Conservation (phyloP, 1,139 yeast genomes). For the Kodamaea suecica region DNA sequence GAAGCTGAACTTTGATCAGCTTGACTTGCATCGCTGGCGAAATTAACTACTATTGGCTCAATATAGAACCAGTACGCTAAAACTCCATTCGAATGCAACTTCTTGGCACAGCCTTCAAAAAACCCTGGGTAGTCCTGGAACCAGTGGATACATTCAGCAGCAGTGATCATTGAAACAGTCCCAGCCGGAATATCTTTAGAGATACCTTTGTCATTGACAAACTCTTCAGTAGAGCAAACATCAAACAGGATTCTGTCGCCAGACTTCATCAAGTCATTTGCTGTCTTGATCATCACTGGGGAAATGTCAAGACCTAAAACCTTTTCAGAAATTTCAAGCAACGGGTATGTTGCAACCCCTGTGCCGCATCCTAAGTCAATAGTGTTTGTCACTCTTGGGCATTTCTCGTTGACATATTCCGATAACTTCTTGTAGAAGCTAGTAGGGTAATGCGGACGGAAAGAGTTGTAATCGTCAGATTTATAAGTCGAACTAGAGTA, state of each 20-base stretch:
- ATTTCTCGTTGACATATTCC: slow-evolving; percentile 19
- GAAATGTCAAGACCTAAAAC: slow-evolving; percentile 38
- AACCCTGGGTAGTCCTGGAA: slow-evolving; percentile 35
- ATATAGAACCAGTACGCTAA: slow-evolving; percentile 45
- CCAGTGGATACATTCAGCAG: slow-evolving; percentile 50
- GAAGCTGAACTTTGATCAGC: slow-evolving; percentile 19
- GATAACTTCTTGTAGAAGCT: slow-evolving; percentile 20
- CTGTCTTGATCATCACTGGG: slow-evolving; percentile 33
- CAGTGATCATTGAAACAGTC: slow-evolving; percentile 41
- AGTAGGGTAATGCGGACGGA: slow-evolving; percentile 31
- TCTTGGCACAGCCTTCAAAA: slow-evolving; percentile 26
- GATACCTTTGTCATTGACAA: slow-evolving; percentile 17
- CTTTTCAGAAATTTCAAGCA: slow-evolving; percentile 26
- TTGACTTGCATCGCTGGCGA: slow-evolving; percentile 18
- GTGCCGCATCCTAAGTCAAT: slow-evolving; percentile 44
- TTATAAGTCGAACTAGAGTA: slow-evolving; percentile 60
- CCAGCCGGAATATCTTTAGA: too few species aligned
- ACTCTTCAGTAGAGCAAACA: slow-evolving; percentile 35
- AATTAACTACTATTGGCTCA: slow-evolving; percentile 38
- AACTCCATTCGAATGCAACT: slow-evolving; percentile 36
- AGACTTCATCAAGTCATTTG: slow-evolving; percentile 17
- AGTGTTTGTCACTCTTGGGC: slow-evolving; percentile 20
- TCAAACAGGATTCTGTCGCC: slow-evolving; percentile 27
- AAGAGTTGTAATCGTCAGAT: slow-evolving; percentile 54
- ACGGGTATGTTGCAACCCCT: slow-evolving; percentile 38